Conservation (phyloP, 164 flowering plant species). For the Stephania cephalantha region DNA sequence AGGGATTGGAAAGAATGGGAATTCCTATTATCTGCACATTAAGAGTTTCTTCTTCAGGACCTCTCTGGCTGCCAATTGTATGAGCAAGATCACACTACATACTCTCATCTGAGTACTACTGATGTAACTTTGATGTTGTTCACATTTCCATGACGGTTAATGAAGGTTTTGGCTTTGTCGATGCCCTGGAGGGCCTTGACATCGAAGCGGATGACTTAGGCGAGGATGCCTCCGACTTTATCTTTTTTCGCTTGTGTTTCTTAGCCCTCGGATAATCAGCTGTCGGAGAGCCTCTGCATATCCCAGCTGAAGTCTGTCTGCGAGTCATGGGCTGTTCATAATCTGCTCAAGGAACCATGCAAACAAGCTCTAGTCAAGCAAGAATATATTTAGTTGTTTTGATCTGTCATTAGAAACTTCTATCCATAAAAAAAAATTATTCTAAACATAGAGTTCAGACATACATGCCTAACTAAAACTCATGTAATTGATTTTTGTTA, state of each 20-base stretch:
- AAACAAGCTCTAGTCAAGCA: conserved; percentile 1
- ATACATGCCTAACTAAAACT: background rate
- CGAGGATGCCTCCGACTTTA: conserved; percentile 17
- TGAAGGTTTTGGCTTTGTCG: conserved; percentile 16
- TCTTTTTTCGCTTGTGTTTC: conserved; percentile 22
- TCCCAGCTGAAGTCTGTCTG: conserved; percentile 12
- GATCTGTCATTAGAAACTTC: no score
- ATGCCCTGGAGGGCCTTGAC: conserved; percentile 12
- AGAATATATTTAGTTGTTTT: background rate
- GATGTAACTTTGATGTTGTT: conserved; percentile 2
- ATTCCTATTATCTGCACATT: background rate
- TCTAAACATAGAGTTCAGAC: background rate
- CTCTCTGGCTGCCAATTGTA: background rate
- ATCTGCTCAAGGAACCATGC: conserved; percentile 19
- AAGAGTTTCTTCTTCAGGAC: background rate
- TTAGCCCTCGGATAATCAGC: conserved; percentile 18
- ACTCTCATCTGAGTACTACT: conserved; percentile 1
- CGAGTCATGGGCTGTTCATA: conserved; percentile 23
- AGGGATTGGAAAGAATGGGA: conserved; percentile 1
- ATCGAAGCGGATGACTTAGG: conserved; percentile 1
- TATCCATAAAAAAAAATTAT: background rate
- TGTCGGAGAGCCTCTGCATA: conserved; percentile 12
- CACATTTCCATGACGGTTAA: conserved; percentile 9
- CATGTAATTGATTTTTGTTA: no score
- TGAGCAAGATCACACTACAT: background rate